Conservation (phyloP, 2,329 filamentous ascomycete genomes). For the Diaporthe capsici region DNA sequence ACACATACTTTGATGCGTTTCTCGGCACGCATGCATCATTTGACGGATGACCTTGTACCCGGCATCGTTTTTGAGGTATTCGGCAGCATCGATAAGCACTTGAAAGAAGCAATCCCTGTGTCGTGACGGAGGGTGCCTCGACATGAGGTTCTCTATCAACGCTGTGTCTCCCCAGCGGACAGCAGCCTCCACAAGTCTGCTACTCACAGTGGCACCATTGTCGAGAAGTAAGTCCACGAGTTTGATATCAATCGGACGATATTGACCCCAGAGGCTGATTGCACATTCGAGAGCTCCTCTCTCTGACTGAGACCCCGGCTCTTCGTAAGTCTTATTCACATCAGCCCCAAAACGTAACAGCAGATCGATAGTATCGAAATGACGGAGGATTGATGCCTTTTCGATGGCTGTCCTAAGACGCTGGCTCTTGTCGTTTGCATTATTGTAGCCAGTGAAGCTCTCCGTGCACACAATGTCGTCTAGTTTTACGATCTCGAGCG, state of each 20-base stretch:
- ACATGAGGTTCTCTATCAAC: neutral
- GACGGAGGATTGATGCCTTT: neutral
- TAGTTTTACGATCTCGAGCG: neutral
- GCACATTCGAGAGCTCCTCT: conserved; percentile 13
- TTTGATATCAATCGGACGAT: neutral
- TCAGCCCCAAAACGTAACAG: neutral
- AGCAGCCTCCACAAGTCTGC: neutral
- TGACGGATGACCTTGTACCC: neutral
- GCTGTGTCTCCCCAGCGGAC: neutral
- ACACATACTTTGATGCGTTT: neutral
- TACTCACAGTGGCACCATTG: neutral
- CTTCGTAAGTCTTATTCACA: neutral
- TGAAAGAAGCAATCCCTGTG: neutral
- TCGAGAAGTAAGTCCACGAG: neutral
- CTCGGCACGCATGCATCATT: neutral
- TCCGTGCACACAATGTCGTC: neutral
- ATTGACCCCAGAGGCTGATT: neutral
- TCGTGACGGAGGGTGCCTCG: neutral
- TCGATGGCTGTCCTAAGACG: neutral
- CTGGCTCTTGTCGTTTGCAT: neutral
- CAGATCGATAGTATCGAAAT: neutral
- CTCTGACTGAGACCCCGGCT: neutral
- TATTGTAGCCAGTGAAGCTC: neutral
- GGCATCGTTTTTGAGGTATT: neutral
- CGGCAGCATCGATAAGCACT: neutral